Base-by-base conservation (phyloP, 305 asterid species). In the Coffea humblotiana region DNA sequence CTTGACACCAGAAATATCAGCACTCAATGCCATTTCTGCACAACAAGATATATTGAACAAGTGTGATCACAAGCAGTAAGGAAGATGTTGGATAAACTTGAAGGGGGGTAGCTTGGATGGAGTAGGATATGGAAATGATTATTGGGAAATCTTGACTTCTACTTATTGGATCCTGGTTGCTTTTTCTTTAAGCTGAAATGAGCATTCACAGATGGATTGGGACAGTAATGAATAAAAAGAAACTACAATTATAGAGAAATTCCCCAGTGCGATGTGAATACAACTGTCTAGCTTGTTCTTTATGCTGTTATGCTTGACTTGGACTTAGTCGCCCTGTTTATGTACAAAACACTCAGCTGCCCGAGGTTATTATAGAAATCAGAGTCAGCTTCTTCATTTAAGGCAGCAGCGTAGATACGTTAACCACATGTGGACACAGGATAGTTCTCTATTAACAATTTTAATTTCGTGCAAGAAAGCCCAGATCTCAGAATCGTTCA, bases 1-100 rank as follows among this genome's bases (percentile, higher is more conserved):
- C 51, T 89, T 90, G 68, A 10, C 54, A 12, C 54, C 54, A 49
- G 54, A 49, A 51, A 51, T 51, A 51, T 64, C 69, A 23, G 32
- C 27, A 23, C 29, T 63, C 68, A 10, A 63, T 4, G 19, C 68
- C 68, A 63, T 63, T 23, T 23, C 68, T 1, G 67, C 21, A 19
- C 23, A 61, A 7, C 18, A 49, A 49, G 54, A 9, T 9, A 9
- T 49, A 49, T 3, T 49, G 12, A 49, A 11, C 54, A 0, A 14
- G 58, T 51, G 58, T 4, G 15, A 51, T 15, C 3, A 16, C 58
- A 51, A 51, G 58, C 21, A 51, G 16, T 14, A 0, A 51, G 58
- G 19, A 51, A 51, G 58, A 51, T 51, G 14, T 51, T 13, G 58
- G 58, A 51, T 51, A 51, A 1, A 14, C 19, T 51, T 12, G 19